Percentiles rank a stretch among this genome's conserved stretches.
These are phyloP conservation scores for Micromonas pusilla DNA, from an alignment of 139 green algal genomes.

Conservation along the genomic window DNA sequence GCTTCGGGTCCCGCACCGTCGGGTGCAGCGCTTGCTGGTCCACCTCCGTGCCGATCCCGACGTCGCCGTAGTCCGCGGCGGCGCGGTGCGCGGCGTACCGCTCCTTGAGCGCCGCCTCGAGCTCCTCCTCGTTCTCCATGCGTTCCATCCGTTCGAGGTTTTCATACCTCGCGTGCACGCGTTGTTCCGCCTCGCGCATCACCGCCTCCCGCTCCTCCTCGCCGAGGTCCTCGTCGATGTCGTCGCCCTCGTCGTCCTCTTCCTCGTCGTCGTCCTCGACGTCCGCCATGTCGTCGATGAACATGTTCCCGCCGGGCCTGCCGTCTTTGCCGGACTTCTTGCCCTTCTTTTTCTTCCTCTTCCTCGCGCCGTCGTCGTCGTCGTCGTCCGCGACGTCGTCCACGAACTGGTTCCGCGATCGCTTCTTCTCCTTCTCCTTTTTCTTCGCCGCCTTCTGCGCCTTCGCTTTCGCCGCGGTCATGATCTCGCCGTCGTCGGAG, in stretches of 20 bases:
- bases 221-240: slow-evolving; percentile 66
- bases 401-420: slow-evolving; percentile 16
- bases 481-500: slow-evolving; percentile 20
- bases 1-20: slow-evolving; percentile 79
- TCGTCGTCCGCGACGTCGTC: slow-evolving; percentile 26
- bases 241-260: slow-evolving; percentile 64
- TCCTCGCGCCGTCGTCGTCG: slow-evolving; percentile 17
- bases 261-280: slow-evolving; percentile 80
- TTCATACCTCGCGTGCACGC: slow-evolving; percentile 29
- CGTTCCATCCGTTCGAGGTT: slow-evolving; percentile 42
- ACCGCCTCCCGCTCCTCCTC: slow-evolving; percentile 50
- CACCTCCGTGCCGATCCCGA: slow-evolving; percentile 50
- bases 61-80: slow-evolving; percentile 36
- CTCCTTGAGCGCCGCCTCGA: slow-evolving; percentile 72
- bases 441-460: slow-evolving; percentile 40
- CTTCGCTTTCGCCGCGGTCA: slow-evolving; percentile 23
- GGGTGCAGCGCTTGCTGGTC: slow-evolving; percentile 85
- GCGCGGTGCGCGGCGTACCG: slow-evolving; percentile 45
- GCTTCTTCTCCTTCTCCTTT: slow-evolving; percentile 9
- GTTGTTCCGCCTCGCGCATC: slow-evolving; percentile 34
- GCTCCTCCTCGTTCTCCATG: slow-evolving; percentile 71
- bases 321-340: slow-evolving; percentile 26
- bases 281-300: slow-evolving; percentile 85
- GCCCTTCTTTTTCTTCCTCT: slow-evolving; percentile 35
- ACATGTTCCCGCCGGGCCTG: slow-evolving; percentile 44